Evolutionary conservation across 1,284 basidiomycete genomes (phyloP).

Genomic region (Naganishia sp.): DNA sequence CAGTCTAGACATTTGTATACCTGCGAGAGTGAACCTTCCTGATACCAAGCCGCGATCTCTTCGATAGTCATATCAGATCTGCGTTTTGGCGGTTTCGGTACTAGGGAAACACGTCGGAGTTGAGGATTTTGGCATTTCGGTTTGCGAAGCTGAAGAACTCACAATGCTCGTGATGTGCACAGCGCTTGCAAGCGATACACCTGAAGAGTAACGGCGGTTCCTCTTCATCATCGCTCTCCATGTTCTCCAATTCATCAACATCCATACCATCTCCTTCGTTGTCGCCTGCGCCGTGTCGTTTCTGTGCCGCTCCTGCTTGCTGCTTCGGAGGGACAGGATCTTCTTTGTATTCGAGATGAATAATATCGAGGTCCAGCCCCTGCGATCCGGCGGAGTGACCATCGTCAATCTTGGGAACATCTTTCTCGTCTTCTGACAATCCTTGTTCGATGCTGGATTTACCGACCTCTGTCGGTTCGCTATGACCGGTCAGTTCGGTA

Average conservation of each 20-base stretch:
- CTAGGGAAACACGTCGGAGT: constrained; percentile 48
- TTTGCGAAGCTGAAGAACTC: constrained; percentile 22
- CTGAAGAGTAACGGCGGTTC: constrained; percentile 64
- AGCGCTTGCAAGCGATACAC: constrained; percentile 74
- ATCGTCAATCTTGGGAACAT: neutral
- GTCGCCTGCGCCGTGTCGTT: neutral
- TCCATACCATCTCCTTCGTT: neutral
- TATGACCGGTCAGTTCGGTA: neutral
- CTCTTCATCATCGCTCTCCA: constrained; percentile 34
- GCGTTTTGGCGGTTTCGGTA: constrained; percentile 54
- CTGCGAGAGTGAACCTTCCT: constrained; percentile 34
- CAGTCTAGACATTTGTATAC: constrained; percentile 34
- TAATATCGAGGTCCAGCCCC: too few species aligned
- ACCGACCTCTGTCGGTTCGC: neutral
- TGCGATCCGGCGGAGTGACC: neutral
- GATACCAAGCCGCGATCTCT: constrained; percentile 33
- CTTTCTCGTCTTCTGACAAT: neutral
- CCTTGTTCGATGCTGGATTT: neutral
- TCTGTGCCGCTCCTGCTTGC: neutral
- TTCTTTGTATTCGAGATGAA: neutral
- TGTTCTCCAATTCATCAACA: constrained; percentile 27
- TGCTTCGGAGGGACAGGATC: neutral
- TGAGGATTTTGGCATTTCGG: constrained; percentile 19
- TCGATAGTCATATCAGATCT: constrained; percentile 8
- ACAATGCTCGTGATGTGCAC: constrained; percentile 73